Base-by-base conservation (phyloP, 768 basidiomycete species). In the Tylopilus sp. region DNA sequence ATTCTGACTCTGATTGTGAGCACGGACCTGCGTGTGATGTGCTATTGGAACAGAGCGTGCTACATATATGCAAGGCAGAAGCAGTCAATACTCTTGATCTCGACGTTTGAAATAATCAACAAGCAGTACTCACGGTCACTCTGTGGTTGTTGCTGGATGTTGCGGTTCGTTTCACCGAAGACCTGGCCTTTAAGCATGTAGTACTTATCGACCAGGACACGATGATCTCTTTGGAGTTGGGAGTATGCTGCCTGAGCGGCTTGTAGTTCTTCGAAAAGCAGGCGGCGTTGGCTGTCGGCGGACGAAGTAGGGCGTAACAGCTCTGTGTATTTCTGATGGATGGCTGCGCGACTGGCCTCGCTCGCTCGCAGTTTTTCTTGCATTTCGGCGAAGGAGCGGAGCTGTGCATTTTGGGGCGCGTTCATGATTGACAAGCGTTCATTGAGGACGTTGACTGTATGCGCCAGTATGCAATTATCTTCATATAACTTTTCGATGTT, bases 401-500 rank as follows among this genome's bases (percentile, higher is more conserved):
- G 39, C 40, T 66, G 63, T 17, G 51, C 13, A 12, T 54, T 57
- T 31, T 51, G 51, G 13, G 58, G 54, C 2, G 61, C 61, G 4
- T 42, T 56, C 36, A 59, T 3, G 23, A 64, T 53, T 2, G 60
- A 28, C 11, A 71, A 40, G 18, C 66, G 70, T 20, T 69, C 64
- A 31, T 70, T 65, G 47, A 73, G 69, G 31, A 45, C 47, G 33
- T 62, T 61, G 26, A 73, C 58, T 1, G 59, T 51, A 38, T 57
- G 55, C 1, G 70, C 63, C 8, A 67, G 65, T n/a, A 51, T 61
- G 38, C 52, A 57, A 50, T 77, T 77, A 53, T 77, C 75, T 28
- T 69, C 56, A 47, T 66, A 75, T 35, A 77, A 51, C 49, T 63
- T 71, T 47, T 58, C 36, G 38, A 72, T 71, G 8, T 28, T 28